Evolutionary conservation across 108 stramenopile genomes (phyloP).

Genomic region (Nannochloropsis salina): DNA sequence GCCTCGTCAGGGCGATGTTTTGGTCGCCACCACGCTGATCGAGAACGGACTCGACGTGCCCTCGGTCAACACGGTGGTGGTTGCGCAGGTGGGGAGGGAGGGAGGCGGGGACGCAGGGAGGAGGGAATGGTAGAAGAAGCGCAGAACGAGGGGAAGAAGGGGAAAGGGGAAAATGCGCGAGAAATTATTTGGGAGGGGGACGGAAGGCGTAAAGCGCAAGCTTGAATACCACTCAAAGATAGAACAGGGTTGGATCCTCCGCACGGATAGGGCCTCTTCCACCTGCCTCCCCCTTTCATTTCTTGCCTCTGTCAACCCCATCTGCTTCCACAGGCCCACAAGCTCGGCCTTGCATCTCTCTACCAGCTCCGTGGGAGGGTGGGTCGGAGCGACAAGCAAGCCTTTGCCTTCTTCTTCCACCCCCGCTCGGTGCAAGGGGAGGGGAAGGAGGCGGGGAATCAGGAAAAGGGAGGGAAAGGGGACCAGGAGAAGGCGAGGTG

Average conservation of each 20-base stretch:
- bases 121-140: too few species aligned
- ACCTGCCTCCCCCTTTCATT: background rate
- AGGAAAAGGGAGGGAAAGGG: background rate
- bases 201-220: background rate
- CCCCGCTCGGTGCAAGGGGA: background rate
- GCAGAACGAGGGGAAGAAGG: background rate
- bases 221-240: background rate
- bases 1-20: slow-evolving; percentile 58
- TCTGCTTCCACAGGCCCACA: slow-evolving; percentile 56
- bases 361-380: slow-evolving; percentile 91
- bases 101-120: too few species aligned
- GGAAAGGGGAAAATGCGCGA: background rate
- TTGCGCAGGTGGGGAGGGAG: slow-evolving; percentile 51
- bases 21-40: slow-evolving; percentile 90
- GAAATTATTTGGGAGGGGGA: background rate
- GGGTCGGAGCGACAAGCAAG: slow-evolving; percentile 67
- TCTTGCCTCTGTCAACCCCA: background rate
- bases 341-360: slow-evolving; percentile 80
- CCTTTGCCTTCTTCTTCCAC: slow-evolving; percentile 21
- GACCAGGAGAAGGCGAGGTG: background rate
- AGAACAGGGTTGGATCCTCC: background rate
- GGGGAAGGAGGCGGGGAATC: background rate
- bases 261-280: background rate
- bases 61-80: slow-evolving; percentile 82
- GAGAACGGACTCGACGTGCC: slow-evolving; percentile 97